Percentiles rank a stretch among this genome's conserved stretches.
phyloP scores from a whole-genome alignment of 2,329 filamentous ascomycete species.

The Cercospora canescens region DNA sequence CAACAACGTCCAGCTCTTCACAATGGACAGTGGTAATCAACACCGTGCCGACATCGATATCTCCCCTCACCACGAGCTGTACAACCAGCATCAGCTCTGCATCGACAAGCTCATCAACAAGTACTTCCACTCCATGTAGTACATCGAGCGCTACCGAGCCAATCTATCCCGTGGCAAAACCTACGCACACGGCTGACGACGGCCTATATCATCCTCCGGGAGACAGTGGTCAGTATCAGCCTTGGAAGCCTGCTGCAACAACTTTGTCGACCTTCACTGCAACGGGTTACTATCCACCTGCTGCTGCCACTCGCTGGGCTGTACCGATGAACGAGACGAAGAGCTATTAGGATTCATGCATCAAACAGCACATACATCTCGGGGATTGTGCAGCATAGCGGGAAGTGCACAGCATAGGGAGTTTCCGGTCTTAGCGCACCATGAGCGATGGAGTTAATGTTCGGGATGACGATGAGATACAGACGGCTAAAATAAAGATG shows the following conservation, averaged over 20 bases:
- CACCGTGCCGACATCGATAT: neutral
- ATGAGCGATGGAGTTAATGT: neutral
- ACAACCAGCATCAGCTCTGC: neutral
- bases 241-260: neutral
- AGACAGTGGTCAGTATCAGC: neutral
- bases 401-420: neutral
- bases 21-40: constrained; percentile 2
- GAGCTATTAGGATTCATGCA: neutral
- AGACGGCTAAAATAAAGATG: neutral
- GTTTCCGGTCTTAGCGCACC: neutral
- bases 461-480: neutral
- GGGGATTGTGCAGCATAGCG: neutral
- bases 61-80: neutral
- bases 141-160: neutral
- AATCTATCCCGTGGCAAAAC: constrained; percentile 1
- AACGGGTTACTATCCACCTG: neutral
- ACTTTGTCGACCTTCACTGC: neutral
- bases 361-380: neutral
- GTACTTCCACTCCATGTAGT: neutral
- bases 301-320: constrained; percentile 11
- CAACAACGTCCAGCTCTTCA: constrained; percentile 7
- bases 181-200: constrained; percentile 2
- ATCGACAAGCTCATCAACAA: neutral
- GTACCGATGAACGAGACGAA: constrained; percentile 8
- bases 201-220: constrained; percentile 2